Percentiles rank a stretch among this genome's conserved stretches.
These are phyloP conservation scores for Rhizophlyctis rosea DNA, from an alignment of 192 early-diverging fungal genomes.

Conservation along the genomic window DNA sequence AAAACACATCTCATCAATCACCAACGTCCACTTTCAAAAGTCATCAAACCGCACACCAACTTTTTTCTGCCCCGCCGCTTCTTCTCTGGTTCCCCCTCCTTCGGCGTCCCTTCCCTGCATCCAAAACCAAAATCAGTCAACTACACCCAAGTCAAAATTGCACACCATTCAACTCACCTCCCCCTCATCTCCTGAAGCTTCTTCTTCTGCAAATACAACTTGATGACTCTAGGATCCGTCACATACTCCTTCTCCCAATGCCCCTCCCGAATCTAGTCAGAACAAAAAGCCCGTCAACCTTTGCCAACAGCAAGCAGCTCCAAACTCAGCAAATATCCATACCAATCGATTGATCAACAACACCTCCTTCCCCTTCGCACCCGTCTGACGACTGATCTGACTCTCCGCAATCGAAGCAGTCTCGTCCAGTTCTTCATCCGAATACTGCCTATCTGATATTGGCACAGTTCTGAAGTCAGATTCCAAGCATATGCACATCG, in stretches of 20 bases:
- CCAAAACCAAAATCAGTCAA: too few species aligned
- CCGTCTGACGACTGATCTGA: conserved; percentile 6
- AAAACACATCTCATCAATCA: too few species aligned
- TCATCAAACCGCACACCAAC: too few species aligned
- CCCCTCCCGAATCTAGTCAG: conserved; percentile 17
- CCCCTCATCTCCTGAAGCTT: too few species aligned
- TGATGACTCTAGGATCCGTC: conserved; percentile 78
- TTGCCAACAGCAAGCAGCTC: not conserved
- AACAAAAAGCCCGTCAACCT: too few species aligned
- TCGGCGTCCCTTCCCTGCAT: too few species aligned
- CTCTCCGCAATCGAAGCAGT: conserved; percentile 17
- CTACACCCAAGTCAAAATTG: too few species aligned
- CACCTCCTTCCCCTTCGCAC: conserved; percentile 3
- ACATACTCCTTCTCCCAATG: conserved; percentile 54
- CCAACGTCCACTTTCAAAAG: too few species aligned
- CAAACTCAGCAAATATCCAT: not conserved
- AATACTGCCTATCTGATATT: not conserved
- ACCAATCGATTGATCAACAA: conserved; percentile 11
- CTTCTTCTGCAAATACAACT: too few species aligned
- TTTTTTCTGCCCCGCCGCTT: too few species aligned
- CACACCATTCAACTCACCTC: too few species aligned
- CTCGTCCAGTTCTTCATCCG: not conserved
- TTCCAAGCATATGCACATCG: not conserved
- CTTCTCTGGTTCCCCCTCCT: too few species aligned
- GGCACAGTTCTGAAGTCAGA: not conserved